Conservation (phyloP, 352 stramenopile species). For the Aphanomyces astaci region DNA sequence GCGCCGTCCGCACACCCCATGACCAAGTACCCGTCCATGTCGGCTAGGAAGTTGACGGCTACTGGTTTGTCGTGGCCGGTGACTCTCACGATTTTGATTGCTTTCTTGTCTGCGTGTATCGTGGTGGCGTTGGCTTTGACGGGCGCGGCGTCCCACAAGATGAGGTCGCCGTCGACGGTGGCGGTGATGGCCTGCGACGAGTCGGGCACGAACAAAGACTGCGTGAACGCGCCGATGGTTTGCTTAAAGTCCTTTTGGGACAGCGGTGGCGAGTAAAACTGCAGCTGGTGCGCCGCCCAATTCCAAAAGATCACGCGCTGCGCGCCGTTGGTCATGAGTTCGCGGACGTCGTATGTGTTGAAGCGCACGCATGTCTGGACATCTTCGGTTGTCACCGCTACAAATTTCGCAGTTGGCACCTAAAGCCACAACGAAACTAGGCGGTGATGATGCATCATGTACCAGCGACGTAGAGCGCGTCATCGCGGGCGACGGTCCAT, state of each 20-base stretch:
- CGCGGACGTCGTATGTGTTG: conserved; percentile 80
- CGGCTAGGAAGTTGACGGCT: conserved; percentile 46
- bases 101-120: conserved; percentile 48
- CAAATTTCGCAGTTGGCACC: no score
- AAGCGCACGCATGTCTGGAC: conserved; percentile 79
- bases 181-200: conserved; percentile 77
- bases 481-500: conserved; percentile 47
- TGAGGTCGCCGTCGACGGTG: conserved; percentile 78
- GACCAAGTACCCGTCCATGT: conserved; percentile 87
- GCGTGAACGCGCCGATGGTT: conserved; percentile 72
- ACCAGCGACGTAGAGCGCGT: conserved; percentile 26
- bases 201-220: conserved; percentile 82
- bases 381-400: conserved; percentile 55
- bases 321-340: conserved; percentile 84
- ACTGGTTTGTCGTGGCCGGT: conserved; percentile 29
- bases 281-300: conserved; percentile 67
- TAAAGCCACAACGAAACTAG: no score
- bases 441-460: no score
- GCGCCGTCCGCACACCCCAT: conserved; percentile 83
- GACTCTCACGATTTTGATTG: conserved; percentile 78
- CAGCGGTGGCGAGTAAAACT: conserved; percentile 79
- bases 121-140: conserved; percentile 29
- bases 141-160: conserved; percentile 76
- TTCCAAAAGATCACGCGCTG: conserved; percentile 88
- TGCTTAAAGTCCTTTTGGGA: conserved; percentile 76